Evolutionary conservation across 495 filamentous ascomycete species (phyloP), one percentile per base, ranked within the genome.

Genomic region (Choiromyces venosus): DNA sequence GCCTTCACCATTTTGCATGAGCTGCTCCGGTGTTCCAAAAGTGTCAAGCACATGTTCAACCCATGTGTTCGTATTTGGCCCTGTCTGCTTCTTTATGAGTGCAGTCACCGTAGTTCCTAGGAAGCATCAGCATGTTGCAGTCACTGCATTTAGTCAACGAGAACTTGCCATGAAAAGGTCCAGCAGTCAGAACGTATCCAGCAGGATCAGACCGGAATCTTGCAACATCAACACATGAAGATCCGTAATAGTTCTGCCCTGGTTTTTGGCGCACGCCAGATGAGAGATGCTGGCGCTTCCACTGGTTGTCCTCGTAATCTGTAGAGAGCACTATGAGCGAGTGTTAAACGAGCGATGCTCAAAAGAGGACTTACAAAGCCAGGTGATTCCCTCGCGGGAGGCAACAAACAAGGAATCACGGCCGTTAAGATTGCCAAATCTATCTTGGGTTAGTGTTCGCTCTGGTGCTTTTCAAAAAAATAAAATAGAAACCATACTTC

Each of bases 371-470:
- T 37, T 38, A 79, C 73, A 74, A 21, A 80, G n/a, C 73, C 78
- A 77, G 6, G 71, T 74, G 36, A 76, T 74, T 36, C 78, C 78
- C 52, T 74, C 71, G 14, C 69, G 74, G n/a, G 78, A 80, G 29
- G 78, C 73, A 36, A 80, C 37, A 33, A 80, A 67, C 19, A 80
- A 35, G 37, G 78, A 77, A 64, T 80, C 74, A 10, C 52, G 77
- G 18, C 78, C 78, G 29, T 65, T 37, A n/a, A 61, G 78, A 3
- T 36, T n/a, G 2, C 76, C 46, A 19, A 80, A 80, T 19, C 78
- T 80, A 37, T 42, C 12, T 35, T 14, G 1, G 5, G 33, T 38
- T 38, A 69, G 40, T n/a, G 40, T 38, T 66, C 12, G 14, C 18
- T 3, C 18, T 1, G 52, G 25, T 33, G 37, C 64, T 10, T 12